phyloP scores from a whole-genome alignment of 495 filamentous ascomycete species.

The Cercophora scortea region DNA sequence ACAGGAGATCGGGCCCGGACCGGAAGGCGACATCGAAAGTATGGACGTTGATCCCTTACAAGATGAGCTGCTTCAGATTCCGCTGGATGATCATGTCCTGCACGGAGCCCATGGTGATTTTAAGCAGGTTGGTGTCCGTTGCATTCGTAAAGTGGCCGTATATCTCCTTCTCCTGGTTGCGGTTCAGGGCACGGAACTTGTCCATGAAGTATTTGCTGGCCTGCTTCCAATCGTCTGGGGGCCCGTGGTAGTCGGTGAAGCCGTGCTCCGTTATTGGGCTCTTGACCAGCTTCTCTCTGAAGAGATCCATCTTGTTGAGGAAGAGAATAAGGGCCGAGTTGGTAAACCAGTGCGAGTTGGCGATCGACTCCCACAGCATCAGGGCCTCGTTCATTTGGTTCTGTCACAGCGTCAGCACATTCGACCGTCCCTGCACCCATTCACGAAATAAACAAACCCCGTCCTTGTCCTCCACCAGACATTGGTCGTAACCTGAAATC shows the following conservation, averaged over 20 bases:
- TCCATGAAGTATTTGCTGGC: conserved; percentile 82
- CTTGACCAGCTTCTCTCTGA: conserved; percentile 75
- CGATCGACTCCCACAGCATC: conserved; percentile 96
- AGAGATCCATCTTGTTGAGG: conserved; percentile 98
- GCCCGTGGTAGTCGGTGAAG: conserved; percentile 80
- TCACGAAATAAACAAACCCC: conserved; percentile 54
- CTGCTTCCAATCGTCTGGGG: conserved; percentile 43
- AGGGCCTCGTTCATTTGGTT: conserved; percentile 99
- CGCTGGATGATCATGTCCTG: conserved; percentile 99
- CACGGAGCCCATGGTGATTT: conserved; percentile 94
- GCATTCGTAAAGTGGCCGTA: conserved; percentile 94
- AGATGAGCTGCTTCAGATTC: conserved; percentile 88
- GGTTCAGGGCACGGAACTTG: conserved; percentile 80
- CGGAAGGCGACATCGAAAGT: too few species aligned
- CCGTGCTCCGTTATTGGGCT: conserved; percentile 78
- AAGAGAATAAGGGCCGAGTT: conserved; percentile 95
- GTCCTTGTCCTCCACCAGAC: conserved; percentile 93
- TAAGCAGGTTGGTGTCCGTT: conserved; percentile 89
- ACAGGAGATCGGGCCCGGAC: too few species aligned
- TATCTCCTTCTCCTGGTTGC: conserved; percentile 78
- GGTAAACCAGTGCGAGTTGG: conserved; percentile 96
- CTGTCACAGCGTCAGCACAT: conserved; percentile 36
- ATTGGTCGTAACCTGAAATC: conserved; percentile 95
- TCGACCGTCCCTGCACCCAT: not conserved
- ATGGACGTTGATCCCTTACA: conserved; percentile 47